Evolutionary conservation across 1,139 yeast species (phyloP), one percentile per base, ranked within the genome.

Genomic region (Hemisphaericaspora xylanilytica): DNA sequence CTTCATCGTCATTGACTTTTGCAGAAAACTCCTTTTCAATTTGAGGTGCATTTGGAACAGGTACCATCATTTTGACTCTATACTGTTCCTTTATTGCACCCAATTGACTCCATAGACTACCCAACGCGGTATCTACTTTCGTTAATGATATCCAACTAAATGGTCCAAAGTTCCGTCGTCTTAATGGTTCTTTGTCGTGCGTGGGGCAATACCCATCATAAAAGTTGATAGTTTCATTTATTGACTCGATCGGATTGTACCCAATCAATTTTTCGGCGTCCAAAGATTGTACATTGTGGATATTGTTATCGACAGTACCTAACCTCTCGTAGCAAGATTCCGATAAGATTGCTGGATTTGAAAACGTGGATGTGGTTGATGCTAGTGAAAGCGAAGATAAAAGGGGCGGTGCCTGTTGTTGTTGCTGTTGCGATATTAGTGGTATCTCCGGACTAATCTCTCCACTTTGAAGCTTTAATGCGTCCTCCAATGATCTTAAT

Each of bases 121-220:
- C 55, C 27, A 75, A 54, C 16, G 67, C 78, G 1, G 63, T 64
- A 50, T 80, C 85, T 40, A 69, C 69, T 42, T 68, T 67, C 58
- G 77, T 59, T 16, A 73, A 37, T 0, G 78, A 63, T 2, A 71
- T 52, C 76, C 78, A 73, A 0, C 78, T 55, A 39, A 74, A 64
- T 0, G 80, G 79, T 0, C 80, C 80, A 51, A 67, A 69, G 40
- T 70, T 70, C 24, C 68, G 56, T 37, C 72, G 53, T 32, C 72
- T 53, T 28, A 45, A 45, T 3, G 64, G 58, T 35, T 61, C 67
- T 29, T 66, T 61, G 6, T 62, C 52, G 42, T 67, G 64, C 24
- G 74, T 56, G 0, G 79, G 63, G 8, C 68, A 53, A 44, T 67
- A 71, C 5, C 68, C 68, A 24, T 63, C 70, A 49, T 61, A 72